Evolutionary conservation across 1,139 yeast species (phyloP).

Genomic region (Schwanniomyces etchellsii): DNA sequence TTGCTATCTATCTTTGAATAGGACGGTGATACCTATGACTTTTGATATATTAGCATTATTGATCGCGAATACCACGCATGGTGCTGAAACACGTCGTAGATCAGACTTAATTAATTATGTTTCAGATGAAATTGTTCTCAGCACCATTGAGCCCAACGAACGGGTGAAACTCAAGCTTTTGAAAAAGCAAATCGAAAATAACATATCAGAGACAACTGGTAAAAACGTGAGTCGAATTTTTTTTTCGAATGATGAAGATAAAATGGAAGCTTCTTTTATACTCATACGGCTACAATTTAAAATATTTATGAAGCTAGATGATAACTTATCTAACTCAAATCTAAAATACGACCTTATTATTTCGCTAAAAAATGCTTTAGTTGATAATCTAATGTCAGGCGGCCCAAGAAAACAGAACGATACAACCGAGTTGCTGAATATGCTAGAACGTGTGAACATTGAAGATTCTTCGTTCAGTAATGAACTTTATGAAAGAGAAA

Average conservation of each 20-base stretch:
- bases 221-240: constrained; percentile 18
- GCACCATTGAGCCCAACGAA: background rate
- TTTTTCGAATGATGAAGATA: constrained; percentile 29
- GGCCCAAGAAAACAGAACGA: background rate
- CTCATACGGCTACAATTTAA: background rate
- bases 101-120: background rate
- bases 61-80: constrained; percentile 2
- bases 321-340: background rate
- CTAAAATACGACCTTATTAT: background rate
- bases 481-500: background rate
- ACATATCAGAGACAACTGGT: constrained; percentile 20
- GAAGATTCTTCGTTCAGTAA: background rate
- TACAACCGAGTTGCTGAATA: background rate
- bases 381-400: background rate
- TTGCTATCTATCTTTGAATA: constrained; percentile 31
- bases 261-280: constrained; percentile 5
- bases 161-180: background rate
- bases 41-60: constrained; percentile 24
- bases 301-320: background rate
- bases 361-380: background rate
- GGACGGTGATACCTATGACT: constrained; percentile 25
- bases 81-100: background rate
- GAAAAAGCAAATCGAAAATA: constrained; percentile 1
- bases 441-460: background rate
- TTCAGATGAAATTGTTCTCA: background rate